Evolutionary conservation across 257 asterid species (phyloP), one percentile per base, ranked within the genome.

Genomic region (Osmanthus fragrans): DNA sequence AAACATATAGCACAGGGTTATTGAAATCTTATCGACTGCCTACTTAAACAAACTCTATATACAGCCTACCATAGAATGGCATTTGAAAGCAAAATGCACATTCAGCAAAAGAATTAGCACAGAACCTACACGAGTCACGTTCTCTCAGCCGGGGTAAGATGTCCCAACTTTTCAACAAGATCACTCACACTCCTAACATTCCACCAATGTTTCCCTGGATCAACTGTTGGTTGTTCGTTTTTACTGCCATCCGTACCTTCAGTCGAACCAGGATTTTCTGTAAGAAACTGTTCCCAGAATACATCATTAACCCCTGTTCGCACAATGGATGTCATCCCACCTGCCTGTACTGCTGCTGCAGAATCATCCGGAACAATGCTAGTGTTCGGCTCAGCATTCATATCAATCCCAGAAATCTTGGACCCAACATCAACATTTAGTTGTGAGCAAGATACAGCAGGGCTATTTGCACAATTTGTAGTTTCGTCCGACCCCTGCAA

Each of bases 261-360:
- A 67, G 83, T 83, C 15, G 91, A 85, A 74, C 92, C 98, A 18
- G 98, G 97, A 85, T 87, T 95, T 82, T 95, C 99, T 0, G 97
- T 91, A 73, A 95, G 90, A 85, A 95, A 95, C 71, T 95, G 98
- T 73, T 93, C 96, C 99, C 99, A 95, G 42, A 95, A 95, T 33
- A 86, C 88, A 85, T 95, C 98, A 82, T 95, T 95, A 67, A 77
- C 92, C 74, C 98, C 96, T 10, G 96, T 81, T 81, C 84, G 80
- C 68, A 63, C 88, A 64, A 72, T 85, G 47, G 87, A 34, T 47
- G 89, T 76, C 45, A 78, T 65, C 40, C 39, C 87, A 34, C 71
- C 85, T 25, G 66, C 77, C 72, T 79, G 84, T 23, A 86, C 94
- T 80, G 84, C 85, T 47, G 75, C 65, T 33, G 83, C 76, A 33